A percentile compares a stretch with the other conserved stretches of the same genome.
Evolutionary conservation across 2,329 filamentous ascomycete species (phyloP).

Genomic region (Ophiostoma triangulosporum): DNA sequence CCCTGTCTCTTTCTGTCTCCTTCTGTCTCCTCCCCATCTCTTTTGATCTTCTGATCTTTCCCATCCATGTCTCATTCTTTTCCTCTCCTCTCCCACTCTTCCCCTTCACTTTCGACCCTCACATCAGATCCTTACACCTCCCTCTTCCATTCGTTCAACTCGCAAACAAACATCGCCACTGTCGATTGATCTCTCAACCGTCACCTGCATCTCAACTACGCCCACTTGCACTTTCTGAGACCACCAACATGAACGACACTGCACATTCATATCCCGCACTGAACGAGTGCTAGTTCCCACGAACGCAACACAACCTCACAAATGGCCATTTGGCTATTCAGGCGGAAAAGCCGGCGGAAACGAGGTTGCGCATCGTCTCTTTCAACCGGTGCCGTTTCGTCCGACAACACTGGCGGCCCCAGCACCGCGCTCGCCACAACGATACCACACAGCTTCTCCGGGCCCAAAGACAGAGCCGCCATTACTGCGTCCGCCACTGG

Average conservation of each 20-base stretch:
- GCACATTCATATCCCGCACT: not conserved
- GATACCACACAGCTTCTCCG: slow-evolving; percentile 20
- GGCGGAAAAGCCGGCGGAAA: slow-evolving; percentile 57
- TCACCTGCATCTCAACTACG: not conserved
- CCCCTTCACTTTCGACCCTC: not conserved
- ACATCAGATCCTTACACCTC: not conserved
- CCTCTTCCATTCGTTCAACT: not conserved
- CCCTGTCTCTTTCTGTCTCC: not conserved
- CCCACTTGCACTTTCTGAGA: not conserved
- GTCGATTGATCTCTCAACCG: not conserved
- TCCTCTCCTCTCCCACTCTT: not conserved
- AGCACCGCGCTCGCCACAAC: slow-evolving; percentile 20
- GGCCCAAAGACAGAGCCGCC: slow-evolving; percentile 10
- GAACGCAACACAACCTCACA: not conserved
- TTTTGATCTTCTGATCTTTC: not conserved
- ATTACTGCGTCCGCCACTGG: slow-evolving; percentile 19
- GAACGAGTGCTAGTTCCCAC: not conserved
- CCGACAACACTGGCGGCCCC: not conserved
- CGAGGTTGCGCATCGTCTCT: slow-evolving; percentile 35
- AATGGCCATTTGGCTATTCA: slow-evolving; percentile 82
- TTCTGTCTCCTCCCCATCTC: not conserved
- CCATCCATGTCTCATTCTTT: not conserved
- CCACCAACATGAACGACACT: not conserved
- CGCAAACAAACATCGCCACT: not conserved
- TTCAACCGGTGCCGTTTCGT: slow-evolving; percentile 28